Percentiles rank a stretch among this genome's conserved stretches.
Conservation (phyloP, 495 filamentous ascomycete genomes). For the Aspergillus carlsbadensis region DNA sequence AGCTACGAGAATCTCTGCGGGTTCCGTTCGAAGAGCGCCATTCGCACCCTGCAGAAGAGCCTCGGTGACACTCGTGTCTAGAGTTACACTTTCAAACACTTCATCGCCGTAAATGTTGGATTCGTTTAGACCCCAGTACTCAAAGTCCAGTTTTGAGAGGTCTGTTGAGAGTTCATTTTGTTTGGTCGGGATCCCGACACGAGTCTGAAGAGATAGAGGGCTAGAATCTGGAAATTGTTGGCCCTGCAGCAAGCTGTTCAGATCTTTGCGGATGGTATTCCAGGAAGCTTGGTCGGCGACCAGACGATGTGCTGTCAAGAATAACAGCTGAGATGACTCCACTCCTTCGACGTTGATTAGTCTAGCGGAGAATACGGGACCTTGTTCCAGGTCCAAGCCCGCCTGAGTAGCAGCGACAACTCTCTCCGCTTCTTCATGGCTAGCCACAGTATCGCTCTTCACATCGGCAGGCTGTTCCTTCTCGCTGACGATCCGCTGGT, state of each 20-base stretch:
- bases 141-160: not conserved
- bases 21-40: slow-evolving; percentile 35
- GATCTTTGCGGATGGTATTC: slow-evolving; percentile 8
- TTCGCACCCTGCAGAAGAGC: slow-evolving; percentile 28
- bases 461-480: not conserved
- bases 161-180: not conserved
- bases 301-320: slow-evolving; percentile 13
- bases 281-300: slow-evolving; percentile 14
- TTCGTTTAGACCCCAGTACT: slow-evolving; percentile 13
- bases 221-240: not conserved
- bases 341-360: not conserved
- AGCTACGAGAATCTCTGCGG: slow-evolving; percentile 43
- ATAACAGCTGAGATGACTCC: not conserved
- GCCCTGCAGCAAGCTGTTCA: not conserved
- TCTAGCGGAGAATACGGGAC: slow-evolving; percentile 9
- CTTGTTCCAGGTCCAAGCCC: slow-evolving; percentile 5
- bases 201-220: slow-evolving; percentile 1
- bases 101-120: not conserved
- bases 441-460: not conserved
- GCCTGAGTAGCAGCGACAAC: not conserved
- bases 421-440: not conserved
- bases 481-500: not conserved
- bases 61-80: slow-evolving; percentile 33
- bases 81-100: not conserved
- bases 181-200: not conserved